A percentile compares a stretch with the other conserved stretches of the same genome.
phyloP scores from a whole-genome alignment of 1,284 basidiomycete genomes.

The Garcileccinum viscosum region DNA sequence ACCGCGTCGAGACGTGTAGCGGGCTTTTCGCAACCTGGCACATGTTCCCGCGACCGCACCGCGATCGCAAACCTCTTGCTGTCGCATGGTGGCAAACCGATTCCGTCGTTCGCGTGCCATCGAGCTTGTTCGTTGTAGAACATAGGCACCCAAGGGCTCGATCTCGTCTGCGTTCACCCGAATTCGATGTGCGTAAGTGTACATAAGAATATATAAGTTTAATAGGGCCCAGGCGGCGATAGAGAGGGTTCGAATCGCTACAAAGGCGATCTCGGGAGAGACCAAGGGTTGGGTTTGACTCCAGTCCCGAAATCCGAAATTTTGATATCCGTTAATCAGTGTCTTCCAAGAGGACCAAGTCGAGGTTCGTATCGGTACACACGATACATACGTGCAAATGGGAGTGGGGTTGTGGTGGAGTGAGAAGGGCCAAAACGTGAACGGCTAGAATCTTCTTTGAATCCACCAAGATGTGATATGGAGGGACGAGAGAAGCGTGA shows the following conservation, averaged over 20 bases:
- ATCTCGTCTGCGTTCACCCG: conserved; percentile 19
- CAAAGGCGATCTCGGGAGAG: conserved; percentile 35
- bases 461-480: conserved; percentile 19
- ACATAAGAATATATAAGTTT: conserved; percentile 16
- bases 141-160: neutral
- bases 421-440: conserved; percentile 25
- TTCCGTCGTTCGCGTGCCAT: conserved; percentile 20
- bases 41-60: conserved; percentile 35
- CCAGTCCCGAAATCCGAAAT: conserved; percentile 15
- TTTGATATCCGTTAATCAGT: conserved; percentile 20
- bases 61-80: conserved; percentile 27
- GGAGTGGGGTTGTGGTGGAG: conserved; percentile 15
- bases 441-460: conserved; percentile 12
- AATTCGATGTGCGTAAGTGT: conserved; percentile 9
- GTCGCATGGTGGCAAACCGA: conserved; percentile 23
- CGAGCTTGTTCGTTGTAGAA: conserved; percentile 11
- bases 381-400: neutral
- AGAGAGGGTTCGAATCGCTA: conserved; percentile 19
- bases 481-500: conserved; percentile 20
- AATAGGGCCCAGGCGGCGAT: conserved; percentile 21
- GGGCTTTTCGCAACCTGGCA: conserved; percentile 20
- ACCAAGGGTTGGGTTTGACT: conserved; percentile 15
- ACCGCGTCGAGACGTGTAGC: conserved; percentile 13
- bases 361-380: conserved; percentile 3
- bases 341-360: conserved; percentile 23